Evolutionary conservation across 1,284 basidiomycete species (phyloP).

Genomic region (Pholiota adiposa): DNA sequence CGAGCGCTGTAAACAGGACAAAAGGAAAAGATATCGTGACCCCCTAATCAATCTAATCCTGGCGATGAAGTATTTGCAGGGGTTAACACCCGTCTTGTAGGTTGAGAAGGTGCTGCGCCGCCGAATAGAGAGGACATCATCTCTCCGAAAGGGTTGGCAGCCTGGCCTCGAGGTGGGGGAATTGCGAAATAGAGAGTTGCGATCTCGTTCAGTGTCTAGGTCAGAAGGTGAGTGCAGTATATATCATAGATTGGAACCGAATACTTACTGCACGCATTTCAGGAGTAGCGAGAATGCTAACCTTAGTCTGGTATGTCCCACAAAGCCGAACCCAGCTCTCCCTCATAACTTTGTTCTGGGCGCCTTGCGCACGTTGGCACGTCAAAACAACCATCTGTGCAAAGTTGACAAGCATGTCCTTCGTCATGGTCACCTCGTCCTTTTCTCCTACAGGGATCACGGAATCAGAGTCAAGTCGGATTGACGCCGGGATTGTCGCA

Average conservation of each 20-base stretch:
- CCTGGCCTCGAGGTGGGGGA: slow-evolving; percentile 68
- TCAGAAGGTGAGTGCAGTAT: background rate
- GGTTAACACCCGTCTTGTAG: slow-evolving; percentile 37
- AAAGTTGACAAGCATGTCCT: slow-evolving; percentile 81
- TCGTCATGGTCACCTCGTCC: slow-evolving; percentile 74
- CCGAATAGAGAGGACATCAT: slow-evolving; percentile 86
- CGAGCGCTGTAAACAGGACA: background rate
- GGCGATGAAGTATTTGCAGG: slow-evolving; percentile 34
- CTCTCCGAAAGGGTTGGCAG: slow-evolving; percentile 80
- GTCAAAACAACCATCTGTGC: slow-evolving; percentile 84
- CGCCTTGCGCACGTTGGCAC: slow-evolving; percentile 82
- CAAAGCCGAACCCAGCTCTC: slow-evolving; percentile 86
- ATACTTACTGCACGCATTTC: slow-evolving; percentile 77
- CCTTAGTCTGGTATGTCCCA: slow-evolving; percentile 75
- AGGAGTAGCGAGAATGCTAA: slow-evolving; percentile 61
- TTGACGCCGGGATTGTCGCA: slow-evolving; percentile 54
- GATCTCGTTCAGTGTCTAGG: slow-evolving; percentile 57
- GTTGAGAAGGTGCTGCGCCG: slow-evolving; percentile 46
- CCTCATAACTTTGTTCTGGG: slow-evolving; percentile 70
- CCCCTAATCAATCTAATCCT: slow-evolving; percentile 35
- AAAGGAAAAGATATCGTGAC: slow-evolving; percentile 9
- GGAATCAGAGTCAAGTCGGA: slow-evolving; percentile 37
- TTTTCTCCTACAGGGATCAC: slow-evolving; percentile 47
- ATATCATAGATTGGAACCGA: background rate
- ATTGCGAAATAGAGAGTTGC: slow-evolving; percentile 82